Evolutionary conservation across 2,329 filamentous ascomycete genomes (phyloP).

Genomic region (Colletotrichum aenigma): DNA sequence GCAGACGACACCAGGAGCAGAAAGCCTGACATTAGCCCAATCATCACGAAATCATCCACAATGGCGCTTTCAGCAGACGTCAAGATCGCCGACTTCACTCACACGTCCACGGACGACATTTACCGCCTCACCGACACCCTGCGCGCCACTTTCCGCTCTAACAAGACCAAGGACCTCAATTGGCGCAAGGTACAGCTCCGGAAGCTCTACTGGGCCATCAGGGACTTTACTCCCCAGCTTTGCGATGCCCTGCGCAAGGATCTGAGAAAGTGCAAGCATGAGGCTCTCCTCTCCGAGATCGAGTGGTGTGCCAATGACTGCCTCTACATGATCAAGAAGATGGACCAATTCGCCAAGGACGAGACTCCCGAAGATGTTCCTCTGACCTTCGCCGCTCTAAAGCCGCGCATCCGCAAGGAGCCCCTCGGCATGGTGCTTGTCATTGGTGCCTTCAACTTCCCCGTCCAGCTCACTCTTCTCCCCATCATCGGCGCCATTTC

Average conservation of each 20-base stretch:
- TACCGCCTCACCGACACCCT: constrained; percentile 62
- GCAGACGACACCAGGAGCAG: background rate
- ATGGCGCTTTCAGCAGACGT: constrained; percentile 41
- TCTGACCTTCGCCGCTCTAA: constrained; percentile 70
- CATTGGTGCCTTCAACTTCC: constrained; percentile 95
- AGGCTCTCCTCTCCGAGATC: constrained; percentile 76
- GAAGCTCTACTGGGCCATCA: constrained; percentile 92
- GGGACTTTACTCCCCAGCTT: constrained; percentile 77
- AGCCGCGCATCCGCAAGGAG: constrained; percentile 82
- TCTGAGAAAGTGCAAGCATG: constrained; percentile 77
- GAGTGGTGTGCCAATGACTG: constrained; percentile 83
- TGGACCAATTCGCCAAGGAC: constrained; percentile 84
- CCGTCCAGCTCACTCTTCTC: constrained; percentile 77
- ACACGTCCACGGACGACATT: constrained; percentile 72
- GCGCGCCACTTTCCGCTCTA: constrained; percentile 73
- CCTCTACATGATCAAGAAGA: constrained; percentile 75
- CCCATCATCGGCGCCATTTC: constrained; percentile 90
- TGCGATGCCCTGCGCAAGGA: constrained; percentile 78
- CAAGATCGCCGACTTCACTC: constrained; percentile 55
- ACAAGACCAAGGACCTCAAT: constrained; percentile 81
- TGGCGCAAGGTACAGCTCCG: constrained; percentile 87
- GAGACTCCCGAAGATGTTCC: constrained; percentile 75
- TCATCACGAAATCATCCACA: constrained; percentile 1
- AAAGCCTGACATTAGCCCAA: background rate
- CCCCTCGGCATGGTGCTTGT: constrained; percentile 83